A percentile compares a stretch with the other conserved stretches of the same genome.
Conservation (phyloP, 1,284 basidiomycete genomes). For the Cerrena zonata region DNA sequence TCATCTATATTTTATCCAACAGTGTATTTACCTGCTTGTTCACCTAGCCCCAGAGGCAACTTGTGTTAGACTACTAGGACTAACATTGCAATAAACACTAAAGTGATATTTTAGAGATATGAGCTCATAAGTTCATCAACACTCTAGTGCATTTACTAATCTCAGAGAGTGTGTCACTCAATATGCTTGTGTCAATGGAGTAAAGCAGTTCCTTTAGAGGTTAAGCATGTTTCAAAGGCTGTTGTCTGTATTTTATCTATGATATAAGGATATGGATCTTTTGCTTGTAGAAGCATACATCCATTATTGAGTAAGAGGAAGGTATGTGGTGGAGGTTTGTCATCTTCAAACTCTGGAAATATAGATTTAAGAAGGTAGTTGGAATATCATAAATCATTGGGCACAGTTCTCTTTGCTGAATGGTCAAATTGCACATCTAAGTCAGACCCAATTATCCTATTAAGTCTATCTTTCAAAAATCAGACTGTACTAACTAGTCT, state of each 20-base stretch:
- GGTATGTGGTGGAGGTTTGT: neutral
- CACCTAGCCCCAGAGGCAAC: conserved; percentile 14
- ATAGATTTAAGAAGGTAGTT: too few relatives aligned
- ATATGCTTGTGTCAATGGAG: conserved; percentile 28
- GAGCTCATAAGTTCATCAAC: conserved; percentile 17
- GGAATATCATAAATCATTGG: conserved; percentile 16
- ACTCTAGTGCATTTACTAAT: conserved; percentile 19
- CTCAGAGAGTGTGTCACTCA: conserved; percentile 16
- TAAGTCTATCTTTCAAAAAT: too few relatives aligned
- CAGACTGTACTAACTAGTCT: too few relatives aligned
- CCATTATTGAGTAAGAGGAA: conserved; percentile 4
- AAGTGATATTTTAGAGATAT: conserved; percentile 23
- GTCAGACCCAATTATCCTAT: too few relatives aligned
- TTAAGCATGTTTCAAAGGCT: conserved; percentile 10
- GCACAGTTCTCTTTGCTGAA: conserved; percentile 25
- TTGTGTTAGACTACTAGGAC: conserved; percentile 13
- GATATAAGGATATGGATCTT: too few relatives aligned
- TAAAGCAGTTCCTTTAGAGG: conserved; percentile 16
- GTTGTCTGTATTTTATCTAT: too few relatives aligned
- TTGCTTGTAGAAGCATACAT: conserved; percentile 4
- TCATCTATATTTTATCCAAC: conserved; percentile 21
- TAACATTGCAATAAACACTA: conserved; percentile 18
- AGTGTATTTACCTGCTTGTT: conserved; percentile 16
- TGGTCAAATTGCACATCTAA: conserved; percentile 24
- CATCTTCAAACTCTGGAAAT: too few relatives aligned